Evolutionary conservation across 169 alveolate species (phyloP), one percentile per base, ranked within the genome.

Genomic region (Haemoproteus tartakovskyi): DNA sequence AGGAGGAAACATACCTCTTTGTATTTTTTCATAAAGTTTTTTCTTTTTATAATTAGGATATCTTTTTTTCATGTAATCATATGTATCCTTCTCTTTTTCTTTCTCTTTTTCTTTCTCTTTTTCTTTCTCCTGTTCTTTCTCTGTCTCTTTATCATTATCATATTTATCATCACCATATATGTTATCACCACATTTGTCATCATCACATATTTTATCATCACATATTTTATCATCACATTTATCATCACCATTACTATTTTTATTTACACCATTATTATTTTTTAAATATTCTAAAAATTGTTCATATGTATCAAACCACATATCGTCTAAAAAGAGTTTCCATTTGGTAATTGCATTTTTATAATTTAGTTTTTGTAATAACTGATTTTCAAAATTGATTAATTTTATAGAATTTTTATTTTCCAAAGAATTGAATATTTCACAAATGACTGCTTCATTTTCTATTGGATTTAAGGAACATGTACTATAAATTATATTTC

Each of bases 381-480:
- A 78, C 21, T 87, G 89, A 47, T 86, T 80, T n/a, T 87, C 67
- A 88, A 92, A 94, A 22, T 87, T 84, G 27, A 95, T 45, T 83
- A 94, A 93, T 56, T 90, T 64, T 38, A 90, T 70, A 8, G 54
- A 19, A 87, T 90, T 9, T 81, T 80, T 57, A 89, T 92, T 67
- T 51, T 91, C 78, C 2, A 93, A 80, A 22, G 85, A 79, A 21
- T 89, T 79, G 14, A 95, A 93, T 19, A 94, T 95, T 24, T 97
- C 79, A 24, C 80, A 79, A 40, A 79, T 79, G 12, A 79, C 83
- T 60, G 86, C 97, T 87, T 97, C 99, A 83, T 97, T 92, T 78
- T 97, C 99, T 70, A 97, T 84, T 2, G 99, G 99, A 74, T 95
- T 97, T 37, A 96, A 85, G 0, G 98, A 93, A 78, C 99, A 97